phyloP scores from a whole-genome alignment of 495 filamentous ascomycete genomes.

The Penicillium ochrochloron region DNA sequence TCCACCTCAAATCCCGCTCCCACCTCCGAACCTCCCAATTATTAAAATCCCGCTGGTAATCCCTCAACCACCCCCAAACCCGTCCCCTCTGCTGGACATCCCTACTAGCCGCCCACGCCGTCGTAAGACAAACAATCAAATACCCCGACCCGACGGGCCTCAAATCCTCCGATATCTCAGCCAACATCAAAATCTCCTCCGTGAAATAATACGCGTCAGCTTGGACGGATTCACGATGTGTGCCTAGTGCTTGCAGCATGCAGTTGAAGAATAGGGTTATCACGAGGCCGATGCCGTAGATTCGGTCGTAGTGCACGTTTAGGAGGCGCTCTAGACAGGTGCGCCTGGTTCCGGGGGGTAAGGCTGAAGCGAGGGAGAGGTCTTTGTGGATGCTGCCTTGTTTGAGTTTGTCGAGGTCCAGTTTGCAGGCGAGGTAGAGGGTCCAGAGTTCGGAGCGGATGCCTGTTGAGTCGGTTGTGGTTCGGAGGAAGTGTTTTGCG shows the following conservation, averaged over 20 bases:
- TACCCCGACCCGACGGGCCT: conserved; percentile 43
- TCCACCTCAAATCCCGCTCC: conserved; percentile 15
- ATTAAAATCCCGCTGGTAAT: conserved; percentile 39
- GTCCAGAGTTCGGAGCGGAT: conserved; percentile 31
- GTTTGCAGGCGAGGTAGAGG: conserved; percentile 36
- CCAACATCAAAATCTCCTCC: conserved; percentile 36
- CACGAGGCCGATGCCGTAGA: conserved; percentile 39
- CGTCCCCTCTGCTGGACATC: conserved; percentile 23
- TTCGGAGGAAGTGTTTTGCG: conserved; percentile 17
- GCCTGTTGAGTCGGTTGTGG: conserved; percentile 13
- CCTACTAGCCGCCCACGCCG: conserved; percentile 35
- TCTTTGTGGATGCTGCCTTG: conserved; percentile 15
- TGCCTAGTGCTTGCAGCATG: conserved; percentile 31
- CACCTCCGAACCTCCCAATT: not conserved
- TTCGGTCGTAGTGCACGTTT: conserved; percentile 39
- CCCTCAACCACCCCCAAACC: conserved; percentile 24
- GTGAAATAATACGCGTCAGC: conserved; percentile 35
- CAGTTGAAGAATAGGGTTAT: conserved; percentile 43
- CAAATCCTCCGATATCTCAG: conserved; percentile 29
- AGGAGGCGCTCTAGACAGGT: conserved; percentile 16
- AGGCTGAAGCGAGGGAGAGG: conserved; percentile 3
- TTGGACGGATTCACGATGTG: conserved; percentile 5
- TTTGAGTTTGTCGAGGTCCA: conserved; percentile 24
- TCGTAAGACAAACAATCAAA: conserved; percentile 33
- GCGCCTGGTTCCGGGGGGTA: not conserved